phyloP scores from a whole-genome alignment of 2,329 filamentous ascomycete species.

The Aspergillus versicolor region DNA sequence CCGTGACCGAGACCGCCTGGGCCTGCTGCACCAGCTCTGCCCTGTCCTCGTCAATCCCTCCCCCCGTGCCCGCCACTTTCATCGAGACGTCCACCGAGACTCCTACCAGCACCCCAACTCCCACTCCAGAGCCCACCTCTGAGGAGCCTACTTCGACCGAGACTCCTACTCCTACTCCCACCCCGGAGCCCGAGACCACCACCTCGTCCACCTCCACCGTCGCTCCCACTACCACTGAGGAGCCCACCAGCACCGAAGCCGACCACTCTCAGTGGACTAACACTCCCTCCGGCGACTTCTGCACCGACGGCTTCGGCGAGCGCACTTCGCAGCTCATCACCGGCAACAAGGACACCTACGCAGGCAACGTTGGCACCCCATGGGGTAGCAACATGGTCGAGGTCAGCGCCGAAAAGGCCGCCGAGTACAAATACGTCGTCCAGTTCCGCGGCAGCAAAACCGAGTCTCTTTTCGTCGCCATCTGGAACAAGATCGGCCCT shows the following conservation, averaged over 20 bases:
- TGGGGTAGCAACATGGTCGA: slow-evolving; percentile 43
- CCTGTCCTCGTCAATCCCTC: not conserved
- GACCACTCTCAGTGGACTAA: slow-evolving; percentile 24
- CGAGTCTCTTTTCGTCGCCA: slow-evolving; percentile 32
- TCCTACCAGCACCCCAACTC: not conserved
- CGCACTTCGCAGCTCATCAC: slow-evolving; percentile 24
- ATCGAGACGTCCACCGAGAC: slow-evolving; percentile 8
- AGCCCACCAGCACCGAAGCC: slow-evolving; percentile 1
- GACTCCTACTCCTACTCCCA: slow-evolving; percentile 5
- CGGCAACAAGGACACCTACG: slow-evolving; percentile 24
- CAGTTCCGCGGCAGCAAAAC: slow-evolving; percentile 32
- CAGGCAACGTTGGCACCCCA: slow-evolving; percentile 38
- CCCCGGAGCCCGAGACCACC: slow-evolving; percentile 1
- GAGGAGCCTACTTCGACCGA: slow-evolving; percentile 3
- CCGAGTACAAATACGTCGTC: slow-evolving; percentile 39
- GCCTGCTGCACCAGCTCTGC: slow-evolving; percentile 6
- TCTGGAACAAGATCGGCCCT: slow-evolving; percentile 44
- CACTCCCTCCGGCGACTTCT: slow-evolving; percentile 20
- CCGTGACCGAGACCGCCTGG: slow-evolving; percentile 14
- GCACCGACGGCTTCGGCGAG: slow-evolving; percentile 31
- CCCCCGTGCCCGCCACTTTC: not conserved
- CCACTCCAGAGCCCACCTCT: not conserved
- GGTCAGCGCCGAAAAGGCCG: slow-evolving; percentile 29
- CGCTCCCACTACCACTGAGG: slow-evolving; percentile 2
- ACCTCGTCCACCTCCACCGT: not conserved